phyloP scores from a whole-genome alignment of 2,329 filamentous ascomycete genomes.

The Ascochyta viciae-villosae region DNA sequence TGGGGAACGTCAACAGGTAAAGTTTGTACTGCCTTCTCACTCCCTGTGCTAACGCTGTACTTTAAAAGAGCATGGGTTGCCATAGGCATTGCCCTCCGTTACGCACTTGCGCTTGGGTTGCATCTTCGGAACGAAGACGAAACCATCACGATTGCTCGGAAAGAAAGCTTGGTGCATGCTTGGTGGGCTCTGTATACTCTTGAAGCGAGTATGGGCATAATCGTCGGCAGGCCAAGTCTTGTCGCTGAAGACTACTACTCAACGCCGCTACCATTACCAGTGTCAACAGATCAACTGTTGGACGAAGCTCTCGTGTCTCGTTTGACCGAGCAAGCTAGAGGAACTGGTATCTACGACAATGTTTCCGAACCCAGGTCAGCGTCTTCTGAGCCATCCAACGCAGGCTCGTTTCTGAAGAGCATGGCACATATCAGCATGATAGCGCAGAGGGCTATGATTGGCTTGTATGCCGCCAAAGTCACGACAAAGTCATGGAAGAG shows the following conservation, averaged over 20 bases:
- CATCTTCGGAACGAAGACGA: slow-evolving; percentile 44
- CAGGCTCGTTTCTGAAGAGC: neutral
- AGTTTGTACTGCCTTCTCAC: neutral
- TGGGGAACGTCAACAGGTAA: neutral
- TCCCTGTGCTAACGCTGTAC: neutral
- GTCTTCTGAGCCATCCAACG: neutral
- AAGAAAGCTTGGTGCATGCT: slow-evolving; percentile 40
- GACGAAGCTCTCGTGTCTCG: neutral
- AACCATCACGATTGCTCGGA: slow-evolving; percentile 23
- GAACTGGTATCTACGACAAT: neutral
- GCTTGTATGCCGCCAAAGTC: slow-evolving; percentile 40
- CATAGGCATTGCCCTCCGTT: slow-evolving; percentile 46
- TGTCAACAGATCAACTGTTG: neutral
- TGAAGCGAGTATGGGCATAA: slow-evolving; percentile 43
- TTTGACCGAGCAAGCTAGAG: neutral
- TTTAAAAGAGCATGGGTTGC: slow-evolving; percentile 44
- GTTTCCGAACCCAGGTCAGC: neutral
- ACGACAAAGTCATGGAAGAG: slow-evolving; percentile 25
- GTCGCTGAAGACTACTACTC: slow-evolving; percentile 42
- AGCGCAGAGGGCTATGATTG: slow-evolving; percentile 16
- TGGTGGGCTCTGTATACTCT: slow-evolving; percentile 50
- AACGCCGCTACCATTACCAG: slow-evolving; percentile 32
- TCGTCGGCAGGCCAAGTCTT: slow-evolving; percentile 46
- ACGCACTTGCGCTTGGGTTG: slow-evolving; percentile 45
- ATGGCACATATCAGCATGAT: neutral